phyloP scores from a whole-genome alignment of 2,329 filamentous ascomycete species.

The Alternaria metachromatica region DNA sequence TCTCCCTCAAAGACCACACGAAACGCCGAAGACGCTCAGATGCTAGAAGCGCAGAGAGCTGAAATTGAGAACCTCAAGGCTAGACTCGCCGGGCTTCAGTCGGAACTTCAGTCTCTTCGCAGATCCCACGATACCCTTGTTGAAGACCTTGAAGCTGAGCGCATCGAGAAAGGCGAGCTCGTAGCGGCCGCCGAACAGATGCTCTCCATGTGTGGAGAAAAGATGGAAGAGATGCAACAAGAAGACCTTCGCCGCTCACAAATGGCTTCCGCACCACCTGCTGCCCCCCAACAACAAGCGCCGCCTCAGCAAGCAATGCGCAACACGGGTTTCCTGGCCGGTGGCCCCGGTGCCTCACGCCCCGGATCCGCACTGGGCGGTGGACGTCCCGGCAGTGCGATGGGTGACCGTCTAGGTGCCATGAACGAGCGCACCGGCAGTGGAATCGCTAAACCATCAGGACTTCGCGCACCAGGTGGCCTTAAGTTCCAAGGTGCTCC shows the following conservation, averaged over 20 bases:
- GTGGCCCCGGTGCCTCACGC: constrained; percentile 27
- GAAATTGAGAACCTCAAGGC: constrained; percentile 75
- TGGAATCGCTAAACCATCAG: constrained; percentile 56
- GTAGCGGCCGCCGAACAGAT: constrained; percentile 84
- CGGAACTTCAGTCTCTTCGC: constrained; percentile 73
- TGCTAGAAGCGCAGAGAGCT: constrained; percentile 68
- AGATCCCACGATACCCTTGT: constrained; percentile 72
- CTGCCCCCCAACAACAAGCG: constrained; percentile 18
- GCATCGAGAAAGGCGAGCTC: constrained; percentile 83
- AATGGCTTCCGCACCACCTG: constrained; percentile 24
- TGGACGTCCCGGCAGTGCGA: constrained; percentile 33
- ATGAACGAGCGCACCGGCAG: constrained; percentile 23
- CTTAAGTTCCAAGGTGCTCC: constrained; percentile 42
- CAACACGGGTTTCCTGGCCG: constrained; percentile 42
- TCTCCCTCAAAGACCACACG: constrained; percentile 10
- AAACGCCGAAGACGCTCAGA: constrained; percentile 53
- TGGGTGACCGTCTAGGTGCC: constrained; percentile 30
- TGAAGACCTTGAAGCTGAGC: constrained; percentile 72
- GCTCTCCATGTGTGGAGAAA: constrained; percentile 68
- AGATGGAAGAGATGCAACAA: constrained; percentile 47
- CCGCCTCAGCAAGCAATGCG: constrained; percentile 34
- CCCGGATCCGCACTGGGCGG: constrained; percentile 36
- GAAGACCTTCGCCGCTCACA: constrained; percentile 62
- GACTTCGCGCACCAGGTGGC: constrained; percentile 65
- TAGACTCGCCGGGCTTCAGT: constrained; percentile 75